phyloP scores from a whole-genome alignment of 805 yeast species.

The Zygosaccharomyces bisporus region DNA sequence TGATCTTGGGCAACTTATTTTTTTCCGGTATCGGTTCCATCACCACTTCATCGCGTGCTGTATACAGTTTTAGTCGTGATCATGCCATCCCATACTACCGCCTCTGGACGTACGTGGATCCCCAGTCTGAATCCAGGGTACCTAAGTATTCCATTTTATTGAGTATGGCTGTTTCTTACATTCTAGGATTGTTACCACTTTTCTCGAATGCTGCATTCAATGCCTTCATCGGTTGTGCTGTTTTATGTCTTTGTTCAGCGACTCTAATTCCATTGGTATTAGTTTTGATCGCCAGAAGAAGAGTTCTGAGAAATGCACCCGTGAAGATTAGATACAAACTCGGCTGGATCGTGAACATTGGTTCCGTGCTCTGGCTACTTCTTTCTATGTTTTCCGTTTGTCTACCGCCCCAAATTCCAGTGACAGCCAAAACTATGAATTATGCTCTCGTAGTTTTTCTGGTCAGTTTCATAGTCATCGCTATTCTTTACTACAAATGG shows the following conservation, averaged over 20 bases:
- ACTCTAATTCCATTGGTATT: conserved; percentile 71
- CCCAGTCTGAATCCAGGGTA: conserved; percentile 49
- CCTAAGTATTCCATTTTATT: conserved; percentile 68
- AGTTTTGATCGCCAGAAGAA: conserved; percentile 55
- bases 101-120: conserved; percentile 63
- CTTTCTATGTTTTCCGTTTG: conserved; percentile 61
- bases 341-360: conserved; percentile 60
- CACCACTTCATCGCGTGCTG: conserved; percentile 79
- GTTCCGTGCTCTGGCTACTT: conserved; percentile 58
- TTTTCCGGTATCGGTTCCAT: conserved; percentile 78
- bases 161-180: conserved; percentile 57
- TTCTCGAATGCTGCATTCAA: conserved; percentile 72
- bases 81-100: conserved; percentile 68
- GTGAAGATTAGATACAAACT: conserved; percentile 55
- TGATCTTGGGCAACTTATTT: conserved; percentile 64
- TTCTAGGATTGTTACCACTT: conserved; percentile 61
- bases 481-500: conserved; percentile 54
- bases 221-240: conserved; percentile 82
- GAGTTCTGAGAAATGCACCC: conserved; percentile 62
- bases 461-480: conserved; percentile 45
- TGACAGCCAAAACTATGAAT: conserved; percentile 42
- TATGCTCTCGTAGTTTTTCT: conserved; percentile 61
- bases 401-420: conserved; percentile 62
- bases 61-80: conserved; percentile 78
- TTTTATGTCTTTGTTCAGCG: conserved; percentile 67